phyloP scores from a whole-genome alignment of 345 rosid species.

The Theobroma cacao region DNA sequence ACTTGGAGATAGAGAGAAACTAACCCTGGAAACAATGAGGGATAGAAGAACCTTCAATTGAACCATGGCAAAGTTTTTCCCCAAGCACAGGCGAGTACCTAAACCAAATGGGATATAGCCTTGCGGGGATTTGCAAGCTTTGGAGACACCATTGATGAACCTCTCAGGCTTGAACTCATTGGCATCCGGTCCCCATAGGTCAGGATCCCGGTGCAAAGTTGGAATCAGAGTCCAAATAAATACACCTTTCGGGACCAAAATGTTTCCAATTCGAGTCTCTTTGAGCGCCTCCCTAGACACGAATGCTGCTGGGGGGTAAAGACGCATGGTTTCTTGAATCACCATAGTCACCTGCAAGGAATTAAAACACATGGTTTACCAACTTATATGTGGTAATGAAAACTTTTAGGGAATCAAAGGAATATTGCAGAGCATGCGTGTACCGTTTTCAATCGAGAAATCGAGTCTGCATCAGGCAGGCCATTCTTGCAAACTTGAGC shows the following conservation, averaged over 20 bases:
- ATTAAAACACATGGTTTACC: not conserved
- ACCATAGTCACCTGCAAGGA: constrained; percentile 51
- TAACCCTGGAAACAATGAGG: constrained; percentile 63
- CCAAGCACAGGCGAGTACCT: constrained; percentile 76
- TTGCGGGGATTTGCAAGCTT: constrained; percentile 69
- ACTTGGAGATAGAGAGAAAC: constrained; percentile 54
- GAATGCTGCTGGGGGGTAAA: constrained; percentile 66
- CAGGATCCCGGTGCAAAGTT: constrained; percentile 59
- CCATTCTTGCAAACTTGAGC: constrained; percentile 36
- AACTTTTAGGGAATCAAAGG: not conserved
- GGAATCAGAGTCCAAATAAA: constrained; percentile 57
- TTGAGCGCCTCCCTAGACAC: constrained; percentile 65
- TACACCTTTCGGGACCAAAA: constrained; percentile 55
- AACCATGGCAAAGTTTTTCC: constrained; percentile 66
- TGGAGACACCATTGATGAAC: constrained; percentile 62
- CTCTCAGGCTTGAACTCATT: constrained; percentile 73
- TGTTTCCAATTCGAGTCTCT: constrained; percentile 52
- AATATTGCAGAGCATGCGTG: not conserved
- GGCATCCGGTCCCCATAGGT: constrained; percentile 69
- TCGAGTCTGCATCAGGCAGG: constrained; percentile 44
- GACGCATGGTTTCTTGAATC: constrained; percentile 60
- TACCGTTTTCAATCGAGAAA: constrained; percentile 56
- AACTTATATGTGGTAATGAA: not conserved
- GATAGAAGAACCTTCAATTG: constrained; percentile 58
- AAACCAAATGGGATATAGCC: constrained; percentile 69